Evolutionary conservation across 345 rosid species (phyloP), one percentile per base, ranked within the genome.

Genomic region (Draba incana): DNA sequence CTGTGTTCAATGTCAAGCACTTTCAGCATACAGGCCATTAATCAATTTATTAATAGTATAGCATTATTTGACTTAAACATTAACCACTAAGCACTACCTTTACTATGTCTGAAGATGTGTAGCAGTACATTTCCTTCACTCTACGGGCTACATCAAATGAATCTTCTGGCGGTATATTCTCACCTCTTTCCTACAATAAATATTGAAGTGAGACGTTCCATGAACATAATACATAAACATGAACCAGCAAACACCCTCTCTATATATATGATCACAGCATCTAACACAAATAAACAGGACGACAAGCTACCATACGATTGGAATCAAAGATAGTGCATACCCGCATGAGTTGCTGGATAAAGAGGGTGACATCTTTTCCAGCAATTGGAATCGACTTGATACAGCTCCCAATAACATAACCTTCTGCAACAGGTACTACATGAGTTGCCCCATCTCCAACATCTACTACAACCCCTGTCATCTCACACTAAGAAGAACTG

Each of bases 381-480:
- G 98, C 83, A 71, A 93, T 84, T 4, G 97, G 98, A 56, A 93
- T 62, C 1, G 97, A 84, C 78, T 86, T 94, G 62, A 91, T 94
- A 86, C 95, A 87, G 81, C 97, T 87, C 59, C 85, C 96, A 55
- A 94, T 94, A 45, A 94, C 99, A 82, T 94, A 94, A 67, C 99
- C 99, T 61, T 94, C 99, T 62, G 99, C 99, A 72, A 94, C 97
- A 13, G 97, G 99, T 57, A 94, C 99, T 57, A 94, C 81, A 76
- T 82, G 91, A 55, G 95, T 86, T 16, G 99, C 91, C 51, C 99
- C 99, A 75, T 94, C 99, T 72, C 99, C 97, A 79, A 91, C 85
- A 84, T 94, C 99, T 39, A 91, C 95, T 33, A 94, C 95, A 65
- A 94, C 97, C 70, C 97, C 98, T 88, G 97, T 93, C 98, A 93